A percentile compares a stretch with the other conserved stretches of the same genome.
Conservation (phyloP, 257 asterid genomes). For the Solanum peruvianum region DNA sequence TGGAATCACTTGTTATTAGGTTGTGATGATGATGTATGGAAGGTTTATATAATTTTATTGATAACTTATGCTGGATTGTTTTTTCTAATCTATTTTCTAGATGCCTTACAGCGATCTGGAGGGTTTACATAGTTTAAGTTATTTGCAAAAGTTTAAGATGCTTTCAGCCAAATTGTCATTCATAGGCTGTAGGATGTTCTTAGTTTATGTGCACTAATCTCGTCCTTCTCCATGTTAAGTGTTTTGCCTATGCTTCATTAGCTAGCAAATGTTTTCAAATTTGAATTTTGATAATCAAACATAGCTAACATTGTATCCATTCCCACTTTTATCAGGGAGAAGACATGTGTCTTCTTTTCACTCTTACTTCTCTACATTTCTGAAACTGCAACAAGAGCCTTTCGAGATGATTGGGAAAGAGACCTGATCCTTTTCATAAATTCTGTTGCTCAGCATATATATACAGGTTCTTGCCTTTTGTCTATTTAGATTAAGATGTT, state of each 20-base stretch:
- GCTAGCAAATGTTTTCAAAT: background rate
- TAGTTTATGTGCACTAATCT: background rate
- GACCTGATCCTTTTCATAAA: constrained; percentile 29
- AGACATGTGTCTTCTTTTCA: constrained; percentile 53
- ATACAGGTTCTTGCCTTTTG: constrained; percentile 33
- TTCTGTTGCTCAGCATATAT: constrained; percentile 22
- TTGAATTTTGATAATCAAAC: background rate
- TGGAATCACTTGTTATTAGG: background rate
- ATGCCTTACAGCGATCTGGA: background rate
- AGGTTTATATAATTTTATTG: background rate
- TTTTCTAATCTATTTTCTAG: background rate
- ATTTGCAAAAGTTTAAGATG: background rate
- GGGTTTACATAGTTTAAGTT: background rate
- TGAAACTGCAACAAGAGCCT: constrained; percentile 19
- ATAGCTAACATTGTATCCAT: background rate
- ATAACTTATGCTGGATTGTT: background rate
- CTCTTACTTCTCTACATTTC: constrained; percentile 40
- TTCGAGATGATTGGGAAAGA: constrained; percentile 12
- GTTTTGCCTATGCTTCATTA: background rate
- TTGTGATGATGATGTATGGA: background rate
- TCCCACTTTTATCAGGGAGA: constrained; percentile 51
- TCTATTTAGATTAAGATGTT: background rate
- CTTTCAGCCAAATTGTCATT: background rate
- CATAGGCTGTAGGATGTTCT: background rate
- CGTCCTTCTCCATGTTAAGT: background rate